Conservation (phyloP, 169 alveolate genomes). For the Eimeria sp. region DNA sequence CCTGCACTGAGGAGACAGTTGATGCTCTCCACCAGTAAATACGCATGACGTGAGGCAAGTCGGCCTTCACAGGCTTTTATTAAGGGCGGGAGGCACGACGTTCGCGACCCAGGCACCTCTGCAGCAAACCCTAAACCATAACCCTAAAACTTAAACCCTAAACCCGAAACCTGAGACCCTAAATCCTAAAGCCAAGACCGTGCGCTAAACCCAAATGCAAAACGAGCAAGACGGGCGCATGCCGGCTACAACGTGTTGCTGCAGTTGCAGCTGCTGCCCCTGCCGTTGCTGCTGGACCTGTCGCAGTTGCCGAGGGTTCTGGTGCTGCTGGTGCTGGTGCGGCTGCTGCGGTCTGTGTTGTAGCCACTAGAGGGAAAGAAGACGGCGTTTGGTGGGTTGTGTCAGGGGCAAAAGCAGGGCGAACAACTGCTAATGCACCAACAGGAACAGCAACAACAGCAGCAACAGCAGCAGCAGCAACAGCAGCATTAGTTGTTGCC, state of each 20-base stretch:
- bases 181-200: background rate
- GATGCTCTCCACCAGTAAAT: slow-evolving; percentile 18
- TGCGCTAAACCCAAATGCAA: background rate
- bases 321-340: slow-evolving; percentile 17
- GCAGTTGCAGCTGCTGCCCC: no score
- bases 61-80: slow-evolving; percentile 12
- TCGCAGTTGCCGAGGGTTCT: background rate
- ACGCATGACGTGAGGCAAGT: slow-evolving; percentile 20
- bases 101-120: slow-evolving; percentile 67
- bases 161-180: slow-evolving; percentile 6
- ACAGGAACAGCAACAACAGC: background rate
- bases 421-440: background rate
- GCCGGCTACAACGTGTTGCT: no score
- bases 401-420: background rate
- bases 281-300: no score
- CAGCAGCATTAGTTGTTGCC: background rate
- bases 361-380: background rate
- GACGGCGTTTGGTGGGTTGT: background rate
- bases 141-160: background rate
- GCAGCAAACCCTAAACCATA: slow-evolving; percentile 41
- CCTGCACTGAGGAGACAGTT: slow-evolving; percentile 31
- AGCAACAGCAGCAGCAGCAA: background rate
- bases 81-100: slow-evolving; percentile 29
- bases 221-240: background rate
- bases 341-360: slow-evolving; percentile 41